These are phyloP conservation scores for Phylloporus sp. DNA, from an alignment of 768 basidiomycete genomes.

Conservation along the genomic window DNA sequence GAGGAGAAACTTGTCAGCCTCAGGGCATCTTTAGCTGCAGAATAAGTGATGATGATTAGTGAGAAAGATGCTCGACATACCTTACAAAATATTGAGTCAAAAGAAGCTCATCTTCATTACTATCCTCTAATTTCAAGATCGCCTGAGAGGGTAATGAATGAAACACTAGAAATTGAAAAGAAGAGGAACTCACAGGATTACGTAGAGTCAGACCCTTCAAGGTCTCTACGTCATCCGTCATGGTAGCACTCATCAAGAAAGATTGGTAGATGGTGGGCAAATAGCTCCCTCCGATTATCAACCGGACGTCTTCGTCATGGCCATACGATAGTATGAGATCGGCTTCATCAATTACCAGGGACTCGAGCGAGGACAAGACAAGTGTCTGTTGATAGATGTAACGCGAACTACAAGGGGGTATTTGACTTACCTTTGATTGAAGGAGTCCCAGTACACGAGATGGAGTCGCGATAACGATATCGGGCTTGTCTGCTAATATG, in stretches of 20 bases:
- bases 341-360: conserved; percentile 95
- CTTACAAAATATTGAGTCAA: conserved; percentile 84
- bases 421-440: conserved; percentile 56
- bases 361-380: conserved; percentile 62
- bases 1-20: conserved; percentile 96
- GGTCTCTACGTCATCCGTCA: conserved; percentile 92
- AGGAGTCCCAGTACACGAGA: conserved; percentile 64
- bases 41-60: neutral
- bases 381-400: conserved; percentile 48
- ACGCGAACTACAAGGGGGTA: neutral
- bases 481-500: conserved; percentile 65
- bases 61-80: conserved; percentile 36
- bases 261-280: conserved; percentile 84
- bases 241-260: conserved; percentile 95
- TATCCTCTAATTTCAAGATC: conserved; percentile 84
- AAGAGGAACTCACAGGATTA: conserved; percentile 63
- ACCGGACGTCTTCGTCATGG: conserved; percentile 84
- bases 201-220: conserved; percentile 85
- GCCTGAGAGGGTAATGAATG: conserved; percentile 45
- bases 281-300: conserved; percentile 63
- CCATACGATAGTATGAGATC: conserved; percentile 97
- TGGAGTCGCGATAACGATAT: conserved; percentile 78
- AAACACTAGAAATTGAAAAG: neutral
- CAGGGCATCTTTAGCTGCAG: conserved; percentile 59
- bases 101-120: conserved; percentile 73